Evolutionary conservation across 2,329 filamentous ascomycete genomes (phyloP).

Genomic region (Colletotrichum limetticola): DNA sequence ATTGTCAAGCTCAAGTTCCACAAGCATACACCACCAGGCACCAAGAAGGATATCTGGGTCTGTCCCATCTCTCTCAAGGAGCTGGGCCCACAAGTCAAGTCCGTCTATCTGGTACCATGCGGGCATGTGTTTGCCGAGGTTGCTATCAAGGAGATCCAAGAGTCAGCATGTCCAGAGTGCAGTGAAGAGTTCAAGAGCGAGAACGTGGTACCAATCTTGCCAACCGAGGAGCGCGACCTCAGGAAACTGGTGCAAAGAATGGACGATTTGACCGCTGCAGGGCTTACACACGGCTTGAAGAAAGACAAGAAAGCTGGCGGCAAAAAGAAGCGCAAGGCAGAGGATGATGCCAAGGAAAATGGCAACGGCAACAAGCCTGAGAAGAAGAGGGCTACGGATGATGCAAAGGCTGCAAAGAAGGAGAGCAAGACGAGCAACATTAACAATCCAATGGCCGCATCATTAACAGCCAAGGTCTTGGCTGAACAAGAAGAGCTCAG

Average conservation of each 20-base stretch:
- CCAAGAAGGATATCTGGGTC: constrained; percentile 72
- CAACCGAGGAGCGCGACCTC: constrained; percentile 76
- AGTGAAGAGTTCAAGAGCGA: constrained; percentile 76
- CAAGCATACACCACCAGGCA: constrained; percentile 43
- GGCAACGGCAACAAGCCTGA: constrained; percentile 43
- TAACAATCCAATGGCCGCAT: constrained; percentile 88
- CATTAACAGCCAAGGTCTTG: constrained; percentile 85
- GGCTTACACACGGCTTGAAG: constrained; percentile 88
- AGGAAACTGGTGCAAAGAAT: constrained; percentile 73
- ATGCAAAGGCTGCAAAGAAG: constrained; percentile 44
- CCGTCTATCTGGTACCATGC: constrained; percentile 92
- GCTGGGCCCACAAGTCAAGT: constrained; percentile 80
- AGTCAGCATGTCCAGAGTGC: constrained; percentile 76
- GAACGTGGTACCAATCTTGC: constrained; percentile 86
- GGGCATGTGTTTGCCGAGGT: constrained; percentile 93
- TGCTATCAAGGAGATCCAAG: constrained; percentile 82
- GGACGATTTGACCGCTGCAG: constrained; percentile 75
- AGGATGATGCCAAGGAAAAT: constrained; percentile 54
- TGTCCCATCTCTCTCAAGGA: constrained; percentile 91
- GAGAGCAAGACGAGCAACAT: constrained; percentile 68
- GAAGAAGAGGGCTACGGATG: constrained; percentile 36
- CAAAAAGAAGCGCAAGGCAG: constrained; percentile 80
- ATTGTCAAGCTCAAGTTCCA: constrained; percentile 88
- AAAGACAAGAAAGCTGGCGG: constrained; percentile 75
- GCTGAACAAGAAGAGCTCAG: constrained; percentile 87